Evolutionary conservation across 2,329 filamentous ascomycete species (phyloP).

Genomic region (Aquanectria penicillioides): DNA sequence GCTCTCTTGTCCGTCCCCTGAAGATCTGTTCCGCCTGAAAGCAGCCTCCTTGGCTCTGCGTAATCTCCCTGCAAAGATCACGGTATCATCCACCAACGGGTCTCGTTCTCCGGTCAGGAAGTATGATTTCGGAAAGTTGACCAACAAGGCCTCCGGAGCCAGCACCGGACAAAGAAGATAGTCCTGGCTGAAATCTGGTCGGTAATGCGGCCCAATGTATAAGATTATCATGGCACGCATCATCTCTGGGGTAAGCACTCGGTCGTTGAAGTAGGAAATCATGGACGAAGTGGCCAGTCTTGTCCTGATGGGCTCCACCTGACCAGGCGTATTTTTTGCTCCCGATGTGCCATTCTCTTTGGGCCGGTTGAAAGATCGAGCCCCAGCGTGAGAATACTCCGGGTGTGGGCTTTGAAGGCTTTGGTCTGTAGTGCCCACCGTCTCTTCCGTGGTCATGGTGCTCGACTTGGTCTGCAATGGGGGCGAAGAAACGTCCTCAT

Average conservation of each 20-base stretch:
- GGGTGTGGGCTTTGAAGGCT: constrained; percentile 52
- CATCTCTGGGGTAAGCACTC: constrained; percentile 95
- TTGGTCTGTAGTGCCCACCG: constrained; percentile 19
- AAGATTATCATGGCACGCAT: constrained; percentile 99
- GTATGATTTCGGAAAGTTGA: constrained; percentile 92
- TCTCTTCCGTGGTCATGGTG: constrained; percentile 19
- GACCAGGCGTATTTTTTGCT: constrained; percentile 56
- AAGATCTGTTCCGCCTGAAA: constrained; percentile 20
- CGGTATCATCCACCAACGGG: constrained; percentile 94
- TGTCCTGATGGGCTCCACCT: constrained; percentile 73
- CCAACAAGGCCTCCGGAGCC: constrained; percentile 84
- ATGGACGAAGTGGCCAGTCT: constrained; percentile 95
- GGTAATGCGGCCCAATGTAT: constrained; percentile 92
- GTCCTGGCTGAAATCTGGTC: constrained; percentile 91
- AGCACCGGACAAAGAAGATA: constrained; percentile 91
- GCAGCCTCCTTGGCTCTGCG: constrained; percentile 76
- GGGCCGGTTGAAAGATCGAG: constrained; percentile 43
- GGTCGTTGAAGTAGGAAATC: constrained; percentile 98
- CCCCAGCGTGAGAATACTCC: constrained; percentile 61
- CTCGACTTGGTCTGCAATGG: constrained; percentile 21
- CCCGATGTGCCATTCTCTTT: constrained; percentile 29
- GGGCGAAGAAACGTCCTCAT: constrained; percentile 64
- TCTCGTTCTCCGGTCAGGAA: constrained; percentile 96
- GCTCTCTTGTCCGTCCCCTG: constrained; percentile 18
- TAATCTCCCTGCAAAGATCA: constrained; percentile 93